Conservation (phyloP, 306 rosid species). For the Calophaca sinica region DNA sequence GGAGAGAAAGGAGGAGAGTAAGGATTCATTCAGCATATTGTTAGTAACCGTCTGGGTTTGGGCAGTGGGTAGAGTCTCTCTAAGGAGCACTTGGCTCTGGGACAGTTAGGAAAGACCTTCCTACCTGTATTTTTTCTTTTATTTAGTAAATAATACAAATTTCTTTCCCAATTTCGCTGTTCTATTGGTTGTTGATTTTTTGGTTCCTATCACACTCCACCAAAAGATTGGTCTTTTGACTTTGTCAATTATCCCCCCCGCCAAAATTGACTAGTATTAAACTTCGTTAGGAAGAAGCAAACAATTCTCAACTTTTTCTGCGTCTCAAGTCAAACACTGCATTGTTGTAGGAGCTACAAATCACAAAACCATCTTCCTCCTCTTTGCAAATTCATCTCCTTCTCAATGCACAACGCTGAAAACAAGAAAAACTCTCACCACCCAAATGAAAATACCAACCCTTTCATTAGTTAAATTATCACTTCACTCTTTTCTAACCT, state of each 20-base stretch:
- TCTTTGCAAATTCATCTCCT: slow-evolving; percentile 3
- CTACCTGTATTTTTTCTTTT: too few relatives aligned
- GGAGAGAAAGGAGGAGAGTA: too few relatives aligned
- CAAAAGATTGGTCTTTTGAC: not conserved
- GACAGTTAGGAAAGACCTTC: too few relatives aligned
- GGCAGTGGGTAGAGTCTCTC: too few relatives aligned
- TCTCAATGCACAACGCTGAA: slow-evolving; percentile 4
- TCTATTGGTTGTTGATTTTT: too few relatives aligned
- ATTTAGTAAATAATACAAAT: too few relatives aligned
- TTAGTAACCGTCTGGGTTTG: too few relatives aligned
- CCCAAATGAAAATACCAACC: slow-evolving; percentile 48
- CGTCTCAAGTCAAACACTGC: not conserved
- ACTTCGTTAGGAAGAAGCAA: slow-evolving; percentile 9
- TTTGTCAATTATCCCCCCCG: not conserved
- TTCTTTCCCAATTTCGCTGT: too few relatives aligned
- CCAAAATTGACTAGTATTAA: slow-evolving; percentile 9
- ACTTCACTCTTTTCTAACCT: slow-evolving; percentile 31
- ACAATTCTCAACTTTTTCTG: slow-evolving; percentile 29
- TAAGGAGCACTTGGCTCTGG: too few relatives aligned
- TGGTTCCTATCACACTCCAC: too few relatives aligned
- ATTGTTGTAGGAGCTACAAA: not conserved
- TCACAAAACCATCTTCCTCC: slow-evolving; percentile 22
- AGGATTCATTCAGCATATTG: too few relatives aligned
- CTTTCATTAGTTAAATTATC: not conserved
- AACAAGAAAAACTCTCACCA: not conserved